Base-by-base conservation (phyloP, 371 early-diverging fungal genomes). In the Rhizopus stolonifer region DNA sequence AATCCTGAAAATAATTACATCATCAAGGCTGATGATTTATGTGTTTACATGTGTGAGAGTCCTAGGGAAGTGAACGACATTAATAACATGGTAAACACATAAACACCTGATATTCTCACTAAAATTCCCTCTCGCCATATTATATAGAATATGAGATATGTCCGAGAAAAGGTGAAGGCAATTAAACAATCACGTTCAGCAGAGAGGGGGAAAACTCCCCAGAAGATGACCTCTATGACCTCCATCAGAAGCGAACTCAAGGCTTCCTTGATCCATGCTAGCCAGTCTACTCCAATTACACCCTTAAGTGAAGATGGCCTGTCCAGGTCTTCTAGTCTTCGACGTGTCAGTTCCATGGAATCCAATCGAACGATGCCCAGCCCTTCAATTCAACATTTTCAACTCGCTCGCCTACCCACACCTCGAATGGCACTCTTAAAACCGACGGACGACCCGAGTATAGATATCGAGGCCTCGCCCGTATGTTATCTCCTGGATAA, bases 1-100 rank as follows among this genome's bases (percentile, higher is more conserved):
- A 91, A 91, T 43, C 91, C 91, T 4, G 81, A 81, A n/a, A 63
- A 75, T 52, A 63, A 69, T 14, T 88, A 88, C 52, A 46, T 59
- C 5, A 64, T 90, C 6, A 68, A 70, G 14, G 56, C 51, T 2
- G 61, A 60, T 13, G 91, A 90, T 58, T 60, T 78, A 10, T 73
- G 81, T 24, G 67, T 87, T 2, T 81, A 80, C 32, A 81, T 88
- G 47, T 86, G 87, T 13, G 87, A 86, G 50, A 75, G 82, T 13
- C 75, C 79, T 0, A 63, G 61, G 11, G 85, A 85, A 40, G 50
- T 85, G 31, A 58, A 66, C 3, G 77, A 72, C 39, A 75, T 85
- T 32, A 65, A 61, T 18, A 46, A 49, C 1, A 18, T 80, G 67
- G 77, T 69, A 64, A n/a, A n/a, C n/a, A n/a, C n/a, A n/a, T n/a